Evolutionary conservation across 176 grass and related monocot species (phyloP).

Genomic region (Raddia distichophylla): DNA sequence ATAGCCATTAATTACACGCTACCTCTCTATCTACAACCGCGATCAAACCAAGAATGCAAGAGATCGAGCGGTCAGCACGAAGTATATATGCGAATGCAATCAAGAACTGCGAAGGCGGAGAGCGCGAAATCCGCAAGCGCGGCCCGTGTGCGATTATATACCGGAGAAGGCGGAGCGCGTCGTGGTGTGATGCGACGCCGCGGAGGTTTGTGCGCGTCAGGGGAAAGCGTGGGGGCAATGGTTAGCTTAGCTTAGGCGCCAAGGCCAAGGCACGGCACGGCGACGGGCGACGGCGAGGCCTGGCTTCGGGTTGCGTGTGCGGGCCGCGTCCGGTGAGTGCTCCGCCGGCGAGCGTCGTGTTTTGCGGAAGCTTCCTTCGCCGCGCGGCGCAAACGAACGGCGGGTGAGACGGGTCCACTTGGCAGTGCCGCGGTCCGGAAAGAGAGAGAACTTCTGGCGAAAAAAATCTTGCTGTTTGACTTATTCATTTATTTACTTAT

Average conservation of each 20-base stretch:
- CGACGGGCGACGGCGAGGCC: constrained; percentile 14
- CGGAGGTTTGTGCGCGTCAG: neutral
- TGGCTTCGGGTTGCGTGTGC: constrained; percentile 30
- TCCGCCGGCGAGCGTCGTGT: neutral
- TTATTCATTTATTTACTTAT: no score
- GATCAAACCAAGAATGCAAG: neutral
- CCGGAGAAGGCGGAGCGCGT: no score
- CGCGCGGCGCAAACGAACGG: neutral
- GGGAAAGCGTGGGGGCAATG: constrained; percentile 47
- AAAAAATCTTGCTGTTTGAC: no score
- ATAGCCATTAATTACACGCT: constrained; percentile 18
- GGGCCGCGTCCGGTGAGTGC: constrained; percentile 29
- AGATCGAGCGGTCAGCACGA: no score
- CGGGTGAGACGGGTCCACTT: neutral
- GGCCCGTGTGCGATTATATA: constrained; percentile 11
- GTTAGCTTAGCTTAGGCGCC: constrained; percentile 14
- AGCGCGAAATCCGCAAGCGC: neutral
- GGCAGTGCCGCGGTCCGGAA: no score
- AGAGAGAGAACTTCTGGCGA: no score
- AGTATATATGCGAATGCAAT: no score
- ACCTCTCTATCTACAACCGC: neutral
- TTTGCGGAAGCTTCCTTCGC: constrained; percentile 19
- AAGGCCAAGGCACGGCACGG: neutral
- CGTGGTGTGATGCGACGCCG: neutral
- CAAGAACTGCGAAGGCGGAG: no score